Evolutionary conservation across 1,139 yeast genomes (phyloP), one percentile per base, ranked within the genome.

Genomic region (Pichia sp.): DNA sequence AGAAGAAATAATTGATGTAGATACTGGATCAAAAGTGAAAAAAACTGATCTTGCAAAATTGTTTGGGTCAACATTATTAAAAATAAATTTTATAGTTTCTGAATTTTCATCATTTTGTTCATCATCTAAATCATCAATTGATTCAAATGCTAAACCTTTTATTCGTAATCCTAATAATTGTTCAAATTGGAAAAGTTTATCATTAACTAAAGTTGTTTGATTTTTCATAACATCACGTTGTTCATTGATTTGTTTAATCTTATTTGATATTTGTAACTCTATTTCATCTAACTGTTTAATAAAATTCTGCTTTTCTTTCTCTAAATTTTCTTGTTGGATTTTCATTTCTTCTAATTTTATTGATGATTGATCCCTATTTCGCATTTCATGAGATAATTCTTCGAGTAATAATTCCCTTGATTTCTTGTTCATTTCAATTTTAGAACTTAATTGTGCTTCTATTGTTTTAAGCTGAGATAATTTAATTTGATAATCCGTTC

Each of bases 61-160:
- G 42, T 69, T 65, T 3, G 76, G 68, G 51, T 76, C 81, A n/a
- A 78, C 66, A 55, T 77, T 74, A 39, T 60, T 65, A 55, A 78
- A 78, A 1, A 63, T 60, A 51, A 78, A 76, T 45, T 62, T 61
- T 10, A 78, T 62, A 10, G 63, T 52, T 44, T 70, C 71, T 7
- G 42, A 44, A 7, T 47, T 53, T 5, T 38, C 37, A 42, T 69
- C 71, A 25, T 38, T 48, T 5, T 59, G 65, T 2, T 51, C 58
- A 10, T 52, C 53, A 6, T 27, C 18, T 3, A 27, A 34, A 8
- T 35, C 47, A 26, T 10, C 28, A 34, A 4, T 28, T 7, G 9
- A n/a, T 3, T 26, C 10, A 10, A 9, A 34, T 9, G 5, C 7
- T 8, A 43, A 29, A 27, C 40, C 36, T 50, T 73, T 73, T 40